Base-by-base conservation (phyloP, 78 protist species). In the Planoprotostelium fungivorum region DNA sequence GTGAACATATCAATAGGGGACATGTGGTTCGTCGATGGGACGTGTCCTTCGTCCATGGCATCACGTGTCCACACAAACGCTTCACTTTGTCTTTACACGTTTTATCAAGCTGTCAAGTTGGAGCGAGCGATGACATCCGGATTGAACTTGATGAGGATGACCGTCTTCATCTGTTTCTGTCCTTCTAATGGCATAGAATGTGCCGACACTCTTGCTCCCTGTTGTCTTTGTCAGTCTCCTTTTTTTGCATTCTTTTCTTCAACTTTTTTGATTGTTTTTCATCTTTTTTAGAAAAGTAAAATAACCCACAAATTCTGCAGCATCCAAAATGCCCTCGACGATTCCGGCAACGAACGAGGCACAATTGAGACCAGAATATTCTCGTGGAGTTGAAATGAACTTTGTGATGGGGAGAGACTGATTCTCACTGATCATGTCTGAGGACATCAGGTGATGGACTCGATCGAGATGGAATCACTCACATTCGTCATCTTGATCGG, bases 341-440 rank as follows among this genome's bases (percentile, higher is more conserved):
- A 96, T 89, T 36, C 98, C 98, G 29, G 97, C 98, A 29, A 93
- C 94, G 38, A 95, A 96, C 1, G 97, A 92, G 36, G 94, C 96
- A 89, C 98, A 95, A 89, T 94, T 94, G 73, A 96, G 87, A 86
- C 90, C 89, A 38, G 91, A 38, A 16, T 88, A n/a, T n/a, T 88
- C 87, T 35, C 90, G 87, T 63, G 98, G 97, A 29, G 90, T 63
- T n/a, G 95, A 94, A 34, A 96, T 93, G 91, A 83, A 96, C 73
- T 89, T 38, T 73, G 83, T 86, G 36, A 94, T 92, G 1, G 91
- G 35, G 36, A 89, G 90, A 25, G 73, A 16, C 5, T 37, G 90
- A 35, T 35, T 37, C 25, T 94, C 96, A 0, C 39, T 0, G 63
- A 94, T 94, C 90, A 90, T 86, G 85, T 38, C 90, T 63, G 88